Base-by-base conservation (phyloP, 257 asterid species). In the Penstemon newberryi region DNA sequence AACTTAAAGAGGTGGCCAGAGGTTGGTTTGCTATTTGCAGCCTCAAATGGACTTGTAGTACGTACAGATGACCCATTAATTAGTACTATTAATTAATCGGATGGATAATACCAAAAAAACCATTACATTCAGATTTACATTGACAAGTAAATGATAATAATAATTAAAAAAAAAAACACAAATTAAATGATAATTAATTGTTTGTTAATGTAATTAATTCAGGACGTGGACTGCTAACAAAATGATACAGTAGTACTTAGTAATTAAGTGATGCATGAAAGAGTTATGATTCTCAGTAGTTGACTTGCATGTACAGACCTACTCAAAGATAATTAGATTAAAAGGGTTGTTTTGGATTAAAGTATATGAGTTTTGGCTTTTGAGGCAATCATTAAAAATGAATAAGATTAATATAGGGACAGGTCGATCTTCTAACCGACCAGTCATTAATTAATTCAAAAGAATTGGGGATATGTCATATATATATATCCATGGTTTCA, bases 171-270 rank as follows among this genome's bases (percentile, higher is more conserved):
- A 25, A 25, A 25, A 25, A 25, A 25, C 2, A 25, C 2, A 25
- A 25, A 25, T 25, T 25, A 25, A 25, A 25, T 25, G 33, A 25
- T 25, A 25, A 25, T 25, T 25, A 15, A 15, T 51, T 49, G 6
- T 66, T 43, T 58, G 60, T 36, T 58, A 57, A 19, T 38, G 66
- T 25, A 53, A 63, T 66, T 40, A 72, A 65, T 69, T 56, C 45
- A 60, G 62, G 74, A 69, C 55, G 70, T 58, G 42, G 74, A 75
- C 77, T 47, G 67, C 40, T 71, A 71, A 71, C 37, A 44, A 55
- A 25, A 25, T 25, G 33, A 25, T 25, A 19, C 57, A 37, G 5
- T 41, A 39, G 41, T 7, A 18, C 19, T 2, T 25, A 38, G 59
- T 49, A 77, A 55, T 59, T 59, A 78, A 66, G 58, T 45, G 70